Conservation (phyloP, 208 protist genomes). For the Acanthamoeba polyphaga region DNA sequence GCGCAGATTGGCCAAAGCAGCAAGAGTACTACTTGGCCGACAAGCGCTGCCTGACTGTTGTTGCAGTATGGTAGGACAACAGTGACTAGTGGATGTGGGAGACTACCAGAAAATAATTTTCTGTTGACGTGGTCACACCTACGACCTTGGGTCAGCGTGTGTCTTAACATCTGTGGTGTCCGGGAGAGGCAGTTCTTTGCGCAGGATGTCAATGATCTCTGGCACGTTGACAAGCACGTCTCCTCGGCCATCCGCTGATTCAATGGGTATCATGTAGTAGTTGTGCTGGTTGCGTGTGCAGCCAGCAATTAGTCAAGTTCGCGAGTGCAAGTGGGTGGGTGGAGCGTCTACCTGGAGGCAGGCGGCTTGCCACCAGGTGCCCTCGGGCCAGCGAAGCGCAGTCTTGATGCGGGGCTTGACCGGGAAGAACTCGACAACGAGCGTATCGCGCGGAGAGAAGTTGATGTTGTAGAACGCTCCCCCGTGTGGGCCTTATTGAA, state of each 20-base stretch:
- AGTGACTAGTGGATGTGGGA: too few species aligned
- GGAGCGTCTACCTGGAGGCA: not conserved
- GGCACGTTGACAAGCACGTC: not conserved
- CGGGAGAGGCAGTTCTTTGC: not conserved
- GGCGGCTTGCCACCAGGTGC: slow-evolving; percentile 36
- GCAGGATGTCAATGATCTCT: not conserved
- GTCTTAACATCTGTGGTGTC: too few species aligned
- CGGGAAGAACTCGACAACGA: slow-evolving; percentile 66
- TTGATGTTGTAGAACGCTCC: slow-evolving; percentile 67
- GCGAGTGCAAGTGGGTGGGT: not conserved
- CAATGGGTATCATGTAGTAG: slow-evolving; percentile 28
- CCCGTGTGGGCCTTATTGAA: slow-evolving; percentile 8
- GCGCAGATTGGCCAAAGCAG: too few species aligned
- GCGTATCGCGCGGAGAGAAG: not conserved
- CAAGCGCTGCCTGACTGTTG: too few species aligned
- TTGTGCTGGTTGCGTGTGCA: not conserved
- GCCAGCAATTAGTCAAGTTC: not conserved
- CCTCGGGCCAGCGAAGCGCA: slow-evolving; percentile 34
- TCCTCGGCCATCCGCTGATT: not conserved
- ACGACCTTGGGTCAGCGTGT: too few species aligned
- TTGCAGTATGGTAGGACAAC: too few species aligned
- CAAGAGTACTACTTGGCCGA: too few species aligned
- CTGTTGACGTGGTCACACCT: too few species aligned
- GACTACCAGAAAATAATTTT: too few species aligned
- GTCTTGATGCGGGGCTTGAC: not conserved